A percentile compares a stretch with the other conserved stretches of the same genome.
These are phyloP conservation scores for Parmelia sp. DNA, from an alignment of 495 filamentous ascomycete genomes.

Conservation along the genomic window DNA sequence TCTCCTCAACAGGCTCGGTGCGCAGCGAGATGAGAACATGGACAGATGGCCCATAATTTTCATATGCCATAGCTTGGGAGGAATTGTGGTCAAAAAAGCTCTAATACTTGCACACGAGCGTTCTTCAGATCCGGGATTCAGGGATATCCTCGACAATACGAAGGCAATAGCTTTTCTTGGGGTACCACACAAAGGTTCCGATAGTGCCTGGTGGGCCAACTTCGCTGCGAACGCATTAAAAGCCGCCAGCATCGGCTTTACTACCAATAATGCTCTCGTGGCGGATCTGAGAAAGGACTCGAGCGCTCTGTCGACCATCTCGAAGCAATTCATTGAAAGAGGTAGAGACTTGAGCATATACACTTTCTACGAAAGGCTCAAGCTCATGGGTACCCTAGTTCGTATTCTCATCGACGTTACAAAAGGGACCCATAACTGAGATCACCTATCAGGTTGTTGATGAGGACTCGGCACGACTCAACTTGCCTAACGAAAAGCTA, in stretches of 20 bases:
- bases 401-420: neutral
- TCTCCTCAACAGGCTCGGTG: slow-evolving; percentile 15
- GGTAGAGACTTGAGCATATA: slow-evolving; percentile 3
- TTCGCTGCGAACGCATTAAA: slow-evolving; percentile 5
- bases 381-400: neutral
- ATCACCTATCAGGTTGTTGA: neutral
- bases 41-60: slow-evolving; percentile 30
- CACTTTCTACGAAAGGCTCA: slow-evolving; percentile 2
- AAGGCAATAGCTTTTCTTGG: slow-evolving; percentile 16
- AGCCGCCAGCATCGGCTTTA: neutral
- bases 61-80: slow-evolving; percentile 37
- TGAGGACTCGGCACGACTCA: neutral
- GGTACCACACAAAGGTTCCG: slow-evolving; percentile 17
- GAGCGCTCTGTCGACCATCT: slow-evolving; percentile 21
- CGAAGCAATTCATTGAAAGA: slow-evolving; percentile 24
- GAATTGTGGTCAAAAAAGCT: slow-evolving; percentile 36
- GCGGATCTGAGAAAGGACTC: neutral
- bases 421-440: neutral
- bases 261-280: neutral
- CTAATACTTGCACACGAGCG: slow-evolving; percentile 23
- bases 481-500: neutral
- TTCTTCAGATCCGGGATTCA: neutral
- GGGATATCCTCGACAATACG: slow-evolving; percentile 4
- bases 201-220: slow-evolving; percentile 10
- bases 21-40: neutral